These are phyloP conservation scores for Teratosphaeriaceae sp. DNA, from an alignment of 2,329 filamentous ascomycete genomes.

Conservation along the genomic window DNA sequence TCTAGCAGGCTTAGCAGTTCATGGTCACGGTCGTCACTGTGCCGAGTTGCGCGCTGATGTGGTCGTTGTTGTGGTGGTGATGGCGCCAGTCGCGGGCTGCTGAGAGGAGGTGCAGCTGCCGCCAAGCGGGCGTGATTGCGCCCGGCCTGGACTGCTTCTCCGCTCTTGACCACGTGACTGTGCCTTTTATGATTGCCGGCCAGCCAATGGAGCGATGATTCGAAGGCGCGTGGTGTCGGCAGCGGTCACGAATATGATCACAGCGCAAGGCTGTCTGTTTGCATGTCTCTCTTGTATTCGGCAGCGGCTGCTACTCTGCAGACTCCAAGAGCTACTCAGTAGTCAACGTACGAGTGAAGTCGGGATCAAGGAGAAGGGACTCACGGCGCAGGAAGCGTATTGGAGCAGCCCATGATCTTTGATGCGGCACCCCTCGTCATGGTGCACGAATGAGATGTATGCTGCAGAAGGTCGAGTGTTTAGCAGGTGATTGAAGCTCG, in stretches of 20 bases:
- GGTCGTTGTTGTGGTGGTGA: slow-evolving; percentile 5
- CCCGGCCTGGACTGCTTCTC: not conserved
- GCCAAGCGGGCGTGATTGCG: not conserved
- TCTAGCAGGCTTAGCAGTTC: slow-evolving; percentile 24
- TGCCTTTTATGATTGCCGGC: not conserved
- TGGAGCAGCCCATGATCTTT: too few relatives aligned
- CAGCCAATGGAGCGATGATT: slow-evolving; percentile 1
- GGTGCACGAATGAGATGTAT: too few relatives aligned
- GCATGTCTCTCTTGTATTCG: too few relatives aligned
- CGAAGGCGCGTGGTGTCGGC: slow-evolving; percentile 3
- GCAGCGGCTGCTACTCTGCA: too few relatives aligned
- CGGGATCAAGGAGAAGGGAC: too few relatives aligned
- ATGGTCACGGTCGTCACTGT: slow-evolving; percentile 10
- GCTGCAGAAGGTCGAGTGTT: too few relatives aligned
- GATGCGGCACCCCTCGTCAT: too few relatives aligned
- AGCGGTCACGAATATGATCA: slow-evolving; percentile 3
- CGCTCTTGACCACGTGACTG: slow-evolving; percentile 4
- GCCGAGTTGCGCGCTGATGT: not conserved
- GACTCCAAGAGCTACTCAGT: too few relatives aligned
- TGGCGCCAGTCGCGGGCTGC: not conserved
- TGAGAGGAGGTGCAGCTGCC: not conserved
- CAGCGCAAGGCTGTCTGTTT: too few relatives aligned
- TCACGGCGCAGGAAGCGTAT: too few relatives aligned
- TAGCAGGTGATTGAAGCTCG: too few relatives aligned
- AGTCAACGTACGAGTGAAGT: too few relatives aligned